phyloP scores from a whole-genome alignment of 2,329 filamentous ascomycete species.

The Fusarium nanum region DNA sequence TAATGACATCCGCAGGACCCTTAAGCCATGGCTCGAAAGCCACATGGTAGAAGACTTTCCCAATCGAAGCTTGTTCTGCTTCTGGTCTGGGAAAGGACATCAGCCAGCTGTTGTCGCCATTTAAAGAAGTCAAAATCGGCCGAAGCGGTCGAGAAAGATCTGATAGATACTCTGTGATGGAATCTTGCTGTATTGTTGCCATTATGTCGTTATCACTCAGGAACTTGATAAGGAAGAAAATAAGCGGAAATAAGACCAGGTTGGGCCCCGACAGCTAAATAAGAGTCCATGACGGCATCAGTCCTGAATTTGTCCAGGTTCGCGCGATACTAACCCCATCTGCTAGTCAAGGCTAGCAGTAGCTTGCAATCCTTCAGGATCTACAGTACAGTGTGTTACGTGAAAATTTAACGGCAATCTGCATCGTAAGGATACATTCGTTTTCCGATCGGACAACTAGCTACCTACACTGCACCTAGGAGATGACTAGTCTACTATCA shows the following conservation, averaged over 20 bases:
- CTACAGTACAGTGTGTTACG: not conserved
- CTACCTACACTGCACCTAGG: not conserved
- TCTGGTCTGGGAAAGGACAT: constrained; percentile 49
- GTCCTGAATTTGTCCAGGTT: not conserved
- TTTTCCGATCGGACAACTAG: not conserved
- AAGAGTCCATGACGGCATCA: constrained; percentile 6
- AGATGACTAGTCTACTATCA: not conserved
- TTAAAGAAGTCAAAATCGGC: constrained; percentile 49
- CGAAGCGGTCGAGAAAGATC: constrained; percentile 2
- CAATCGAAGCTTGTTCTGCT: constrained; percentile 28
- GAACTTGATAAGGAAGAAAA: not conserved
- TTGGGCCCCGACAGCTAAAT: not conserved
- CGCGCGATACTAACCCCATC: not conserved
- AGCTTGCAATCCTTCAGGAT: not conserved
- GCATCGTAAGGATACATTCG: not conserved
- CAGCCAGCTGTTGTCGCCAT: constrained; percentile 53
- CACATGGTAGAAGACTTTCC: constrained; percentile 49
- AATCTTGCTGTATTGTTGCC: not conserved
- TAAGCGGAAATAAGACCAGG: not conserved
- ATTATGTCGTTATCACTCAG: not conserved
- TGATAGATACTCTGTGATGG: not conserved
- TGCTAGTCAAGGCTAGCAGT: not conserved
- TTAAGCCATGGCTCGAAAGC: constrained; percentile 51
- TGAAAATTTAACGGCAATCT: not conserved
- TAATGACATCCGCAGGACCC: constrained; percentile 37